Conservation (phyloP, 139 green algal genomes). For the Limnomonas spitsbergensis region DNA sequence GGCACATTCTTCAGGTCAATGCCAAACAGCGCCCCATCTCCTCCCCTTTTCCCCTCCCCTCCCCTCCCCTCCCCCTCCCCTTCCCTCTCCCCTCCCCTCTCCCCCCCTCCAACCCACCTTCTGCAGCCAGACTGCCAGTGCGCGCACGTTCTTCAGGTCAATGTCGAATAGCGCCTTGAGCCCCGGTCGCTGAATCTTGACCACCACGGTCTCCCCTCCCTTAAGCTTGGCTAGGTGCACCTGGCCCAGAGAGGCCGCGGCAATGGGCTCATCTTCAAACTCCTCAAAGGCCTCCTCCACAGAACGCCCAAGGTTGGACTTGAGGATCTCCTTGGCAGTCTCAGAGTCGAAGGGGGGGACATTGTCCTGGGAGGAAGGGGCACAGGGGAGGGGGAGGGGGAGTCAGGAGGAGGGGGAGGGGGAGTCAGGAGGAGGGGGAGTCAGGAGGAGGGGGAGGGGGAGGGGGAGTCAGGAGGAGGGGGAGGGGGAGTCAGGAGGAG, state of each 20-base stretch:
- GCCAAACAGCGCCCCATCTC: too few species aligned
- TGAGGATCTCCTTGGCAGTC: constrained; percentile 78
- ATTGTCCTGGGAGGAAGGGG: constrained; percentile 90
- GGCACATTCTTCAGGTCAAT: constrained; percentile 92
- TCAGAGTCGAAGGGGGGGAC: constrained; percentile 87
- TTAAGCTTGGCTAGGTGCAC: constrained; percentile 84
- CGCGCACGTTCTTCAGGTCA: constrained; percentile 84
- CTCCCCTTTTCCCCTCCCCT: too few species aligned
- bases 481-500: too few species aligned
- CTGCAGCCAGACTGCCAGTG: constrained; percentile 60
- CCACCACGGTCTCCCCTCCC: constrained; percentile 76
- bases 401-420: too few species aligned
- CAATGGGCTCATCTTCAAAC: constrained; percentile 86
- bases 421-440: too few species aligned
- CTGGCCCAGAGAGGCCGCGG: constrained; percentile 90
- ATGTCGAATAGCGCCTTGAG: constrained; percentile 85
- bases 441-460: too few species aligned
- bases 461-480: too few species aligned
- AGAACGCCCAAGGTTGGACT: constrained; percentile 73
- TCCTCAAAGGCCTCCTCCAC: constrained; percentile 75
- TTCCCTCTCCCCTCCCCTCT: too few species aligned
- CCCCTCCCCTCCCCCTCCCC: too few species aligned
- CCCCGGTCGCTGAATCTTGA: constrained; percentile 97
- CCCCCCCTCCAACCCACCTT: constrained; percentile 18
- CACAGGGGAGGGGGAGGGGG: too few species aligned